phyloP scores from a whole-genome alignment of 2,329 filamentous ascomycete species.

The Aspergillus sp. region DNA sequence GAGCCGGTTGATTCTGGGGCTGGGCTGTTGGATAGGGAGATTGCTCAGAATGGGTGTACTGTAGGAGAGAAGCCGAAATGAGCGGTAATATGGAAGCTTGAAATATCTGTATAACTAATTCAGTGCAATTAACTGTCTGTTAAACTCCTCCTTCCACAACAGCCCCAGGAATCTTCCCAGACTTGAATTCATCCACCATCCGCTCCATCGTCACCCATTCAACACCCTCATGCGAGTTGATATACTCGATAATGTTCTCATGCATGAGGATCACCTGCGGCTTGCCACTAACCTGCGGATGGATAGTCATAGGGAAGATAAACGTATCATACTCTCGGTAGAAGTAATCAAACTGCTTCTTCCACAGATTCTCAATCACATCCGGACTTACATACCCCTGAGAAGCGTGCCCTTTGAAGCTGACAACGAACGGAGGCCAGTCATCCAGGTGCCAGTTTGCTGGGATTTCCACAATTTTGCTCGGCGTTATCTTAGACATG shows the following conservation, averaged over 20 bases:
- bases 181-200: conserved; percentile 15
- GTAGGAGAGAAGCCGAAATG: too few species aligned
- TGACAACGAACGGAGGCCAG: conserved; percentile 46
- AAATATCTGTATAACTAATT: too few species aligned
- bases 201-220: conserved; percentile 28
- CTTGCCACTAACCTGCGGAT: conserved; percentile 5
- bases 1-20: background rate
- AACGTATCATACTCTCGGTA: conserved; percentile 61
- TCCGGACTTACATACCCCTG: conserved; percentile 59
- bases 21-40: too few species aligned
- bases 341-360: conserved; percentile 66
- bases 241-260: conserved; percentile 53
- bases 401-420: conserved; percentile 48
- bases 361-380: conserved; percentile 60
- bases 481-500: conserved; percentile 46
- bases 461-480: conserved; percentile 45
- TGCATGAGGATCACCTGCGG: conserved; percentile 57
- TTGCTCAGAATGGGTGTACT: too few species aligned
- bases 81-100: too few species aligned
- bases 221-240: conserved; percentile 23
- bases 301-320: background rate
- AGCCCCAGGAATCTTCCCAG: background rate
- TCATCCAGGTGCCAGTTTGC: conserved; percentile 48
- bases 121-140: too few species aligned
- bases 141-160: background rate